Evolutionary conservation across 2,329 filamentous ascomycete genomes (phyloP), one percentile per base, ranked within the genome.

Genomic region (Colletotrichum lupini): DNA sequence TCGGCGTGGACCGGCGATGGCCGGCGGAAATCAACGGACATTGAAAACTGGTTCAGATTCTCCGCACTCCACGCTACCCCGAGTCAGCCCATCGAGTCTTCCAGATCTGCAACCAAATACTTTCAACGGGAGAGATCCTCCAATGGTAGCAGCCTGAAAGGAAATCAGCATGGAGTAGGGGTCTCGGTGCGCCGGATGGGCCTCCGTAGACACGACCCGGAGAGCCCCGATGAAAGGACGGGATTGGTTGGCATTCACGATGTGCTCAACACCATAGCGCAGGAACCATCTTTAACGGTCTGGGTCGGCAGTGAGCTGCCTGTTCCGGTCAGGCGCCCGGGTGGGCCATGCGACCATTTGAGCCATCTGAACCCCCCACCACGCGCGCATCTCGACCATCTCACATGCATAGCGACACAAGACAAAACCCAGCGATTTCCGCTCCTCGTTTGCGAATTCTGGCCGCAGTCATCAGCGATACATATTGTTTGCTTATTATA

Each of bases 281-380:
- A 55, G 53, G 55, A 52, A 53, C 58, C 69, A 64, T 64, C 59
- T 63, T 52, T 46, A 69, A 72, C 70, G 70, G 65, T 24, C 26
- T 52, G 28, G 42, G 57, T 64, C 66, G 69, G 66, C 14, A n/a
- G 35, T 61, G 46, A 61, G 67, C 46, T 73, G 71, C 71, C 71
- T 71, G 42, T 53, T 73, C 19, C 49, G 67, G 71, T 35, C 67
- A 73, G 68, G 71, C 61, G 71, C 49, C 61, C 55, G 37, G 61
- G 32, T 37, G 58, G 65, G 52, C 69, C 64, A 72, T 61, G 46
- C 63, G 64, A 58, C 57, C 32, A 11, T 12, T 35, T 35, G 32
- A 35, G 32, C 32, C 61, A 16, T 56, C 26, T 14, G 46, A 56
- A 53, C 66, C 68, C 46, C 46, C 57, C 52, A 62, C 68, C 35